Evolutionary conservation across 2,329 filamentous ascomycete species (phyloP), one percentile per base, ranked within the genome.

Genomic region (Xylariaceae sp.): DNA sequence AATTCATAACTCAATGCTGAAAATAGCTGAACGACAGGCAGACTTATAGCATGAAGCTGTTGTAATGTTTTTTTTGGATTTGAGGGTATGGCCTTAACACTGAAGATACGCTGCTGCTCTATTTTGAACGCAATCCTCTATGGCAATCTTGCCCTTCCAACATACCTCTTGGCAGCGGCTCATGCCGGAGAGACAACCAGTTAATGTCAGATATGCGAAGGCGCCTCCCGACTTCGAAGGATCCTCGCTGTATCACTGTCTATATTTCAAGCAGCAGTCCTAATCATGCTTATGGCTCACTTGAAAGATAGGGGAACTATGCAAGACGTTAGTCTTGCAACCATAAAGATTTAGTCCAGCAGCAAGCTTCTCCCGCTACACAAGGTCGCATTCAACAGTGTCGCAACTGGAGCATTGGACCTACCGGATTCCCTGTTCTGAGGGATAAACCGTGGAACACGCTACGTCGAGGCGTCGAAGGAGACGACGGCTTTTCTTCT

Each of bases 121-220:
- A 46, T 46, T 14, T 11, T 46, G 12, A 46, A 34, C 12, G 43
- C 43, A 34, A 46, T 46, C 21, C 29, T 46, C 3, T 19, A 46
- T 19, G 12, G 29, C 16, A 46, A 46, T 14, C 3, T 34, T 28
- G 34, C 11, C 17, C 43, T 46, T 19, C 12, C 34, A 29, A n/a
- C 33, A 14, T 46, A 29, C 14, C 43, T 46, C 14, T 24, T 46
- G 7, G 43, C 33, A 34, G 43, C 43, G 7, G 31, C 28, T 24
- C 43, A 46, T 16, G 6, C 43, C 12, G 6, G 34, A 16, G 17
- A 17, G 3, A 6, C 12, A 24, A 34, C 12, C 6, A 16, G 29
- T 34, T 19, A 24, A 46, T 46, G 43, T 11, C 43, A 36, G 1
- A 34, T 46, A 34, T 46, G 43, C 29, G 43, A 46, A 34, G 14